A percentile compares a stretch with the other conserved stretches of the same genome.
These are phyloP conservation scores for Naganishia vaughanmartiniae DNA, from an alignment of 768 basidiomycete species.

Conservation along the genomic window DNA sequence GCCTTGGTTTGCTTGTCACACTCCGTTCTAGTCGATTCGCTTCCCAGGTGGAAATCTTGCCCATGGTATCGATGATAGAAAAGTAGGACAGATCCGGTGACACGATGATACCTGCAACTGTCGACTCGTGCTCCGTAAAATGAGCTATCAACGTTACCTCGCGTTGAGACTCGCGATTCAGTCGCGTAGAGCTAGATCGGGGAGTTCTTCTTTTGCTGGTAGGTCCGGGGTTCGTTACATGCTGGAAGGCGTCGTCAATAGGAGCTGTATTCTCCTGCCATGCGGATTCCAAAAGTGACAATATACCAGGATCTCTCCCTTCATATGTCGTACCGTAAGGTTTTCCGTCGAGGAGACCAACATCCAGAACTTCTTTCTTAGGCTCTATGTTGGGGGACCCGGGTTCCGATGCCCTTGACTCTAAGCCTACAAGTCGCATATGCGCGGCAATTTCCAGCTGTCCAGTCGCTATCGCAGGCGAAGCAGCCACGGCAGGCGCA, in stretches of 20 bases:
- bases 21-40: conserved; percentile 86
- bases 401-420: conserved; percentile 16
- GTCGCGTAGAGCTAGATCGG: conserved; percentile 39
- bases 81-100: conserved; percentile 92
- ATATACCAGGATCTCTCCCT: conserved; percentile 84
- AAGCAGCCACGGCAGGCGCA: conserved; percentile 83
- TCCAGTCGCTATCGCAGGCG: conserved; percentile 76
- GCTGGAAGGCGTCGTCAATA: conserved; percentile 7
- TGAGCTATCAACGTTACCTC: conserved; percentile 68
- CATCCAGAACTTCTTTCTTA: neutral
- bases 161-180: neutral
- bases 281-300: conserved; percentile 71
- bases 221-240: conserved; percentile 11
- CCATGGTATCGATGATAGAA: conserved; percentile 55
- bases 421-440: conserved; percentile 45
- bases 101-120: conserved; percentile 75
- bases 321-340: conserved; percentile 59
- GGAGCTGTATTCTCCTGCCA: conserved; percentile 8
- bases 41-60: conserved; percentile 56
- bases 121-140: conserved; percentile 75
- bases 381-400: neutral
- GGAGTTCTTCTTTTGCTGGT: conserved; percentile 24
- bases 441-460: conserved; percentile 73
- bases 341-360: conserved; percentile 8
- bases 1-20: conserved; percentile 71